Conservation (phyloP, 306 rosid species). For the Vachellia collinsii region DNA sequence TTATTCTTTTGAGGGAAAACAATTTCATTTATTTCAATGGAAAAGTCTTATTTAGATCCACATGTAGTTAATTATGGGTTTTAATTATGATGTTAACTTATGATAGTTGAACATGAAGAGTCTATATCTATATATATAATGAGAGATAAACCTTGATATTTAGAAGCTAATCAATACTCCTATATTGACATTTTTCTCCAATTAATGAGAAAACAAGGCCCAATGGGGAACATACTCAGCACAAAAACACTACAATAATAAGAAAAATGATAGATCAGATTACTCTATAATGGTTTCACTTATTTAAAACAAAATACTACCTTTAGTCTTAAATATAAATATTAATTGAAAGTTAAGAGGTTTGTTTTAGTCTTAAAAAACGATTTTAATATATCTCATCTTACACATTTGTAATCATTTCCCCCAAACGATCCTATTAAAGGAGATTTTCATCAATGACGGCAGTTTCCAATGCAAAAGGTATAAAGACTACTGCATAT, state of each 20-base stretch:
- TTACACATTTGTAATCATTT: no score
- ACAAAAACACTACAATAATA: not conserved
- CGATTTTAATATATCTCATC: no score
- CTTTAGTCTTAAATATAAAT: not conserved
- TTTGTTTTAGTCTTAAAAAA: no score
- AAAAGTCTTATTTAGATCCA: not conserved
- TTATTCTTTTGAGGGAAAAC: no score
- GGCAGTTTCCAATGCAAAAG: no score
- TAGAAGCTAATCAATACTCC: not conserved
- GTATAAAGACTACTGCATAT: no score
- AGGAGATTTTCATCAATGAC: no score
- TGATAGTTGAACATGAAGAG: not conserved
- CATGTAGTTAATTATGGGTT: not conserved
- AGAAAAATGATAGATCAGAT: not conserved
- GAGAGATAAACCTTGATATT: not conserved
- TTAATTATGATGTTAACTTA: not conserved
- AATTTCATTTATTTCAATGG: not conserved
- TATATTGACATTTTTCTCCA: not conserved
- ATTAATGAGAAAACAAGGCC: not conserved
- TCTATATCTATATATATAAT: not conserved
- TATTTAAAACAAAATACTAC: not conserved
- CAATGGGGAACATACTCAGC: not conserved
- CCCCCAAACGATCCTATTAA: no score
- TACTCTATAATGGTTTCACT: not conserved
- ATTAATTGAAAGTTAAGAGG: not conserved